These are phyloP conservation scores for Rhypophila decipiens DNA, from an alignment of 495 filamentous ascomycete genomes.

Conservation along the genomic window DNA sequence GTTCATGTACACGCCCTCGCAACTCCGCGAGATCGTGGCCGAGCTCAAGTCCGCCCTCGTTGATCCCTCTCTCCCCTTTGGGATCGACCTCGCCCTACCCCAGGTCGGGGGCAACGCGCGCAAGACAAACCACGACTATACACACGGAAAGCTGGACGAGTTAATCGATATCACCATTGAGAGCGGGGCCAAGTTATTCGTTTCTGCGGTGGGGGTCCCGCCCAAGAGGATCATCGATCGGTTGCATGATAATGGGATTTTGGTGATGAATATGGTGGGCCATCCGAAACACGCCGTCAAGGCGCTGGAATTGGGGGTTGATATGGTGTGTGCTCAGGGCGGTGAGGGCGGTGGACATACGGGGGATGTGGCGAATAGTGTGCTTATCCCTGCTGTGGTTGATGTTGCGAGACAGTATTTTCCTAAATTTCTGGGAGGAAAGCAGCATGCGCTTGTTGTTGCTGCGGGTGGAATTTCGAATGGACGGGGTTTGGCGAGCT, in stretches of 20 bases:
- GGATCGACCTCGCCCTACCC: conserved; percentile 80
- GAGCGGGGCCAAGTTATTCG: conserved; percentile 73
- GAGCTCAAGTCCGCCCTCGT: conserved; percentile 69
- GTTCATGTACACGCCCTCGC: conserved; percentile 73
- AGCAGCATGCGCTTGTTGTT: conserved; percentile 57
- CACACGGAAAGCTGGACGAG: conserved; percentile 72
- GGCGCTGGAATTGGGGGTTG: conserved; percentile 71
- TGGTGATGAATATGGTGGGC: conserved; percentile 96
- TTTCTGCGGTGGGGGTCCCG: conserved; percentile 77
- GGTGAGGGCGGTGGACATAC: conserved; percentile 78
- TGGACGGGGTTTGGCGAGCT: conserved; percentile 62
- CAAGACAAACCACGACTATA: conserved; percentile 91
- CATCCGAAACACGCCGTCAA: conserved; percentile 81
- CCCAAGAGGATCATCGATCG: conserved; percentile 59
- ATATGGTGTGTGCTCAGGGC: conserved; percentile 79
- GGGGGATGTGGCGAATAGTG: conserved; percentile 64
- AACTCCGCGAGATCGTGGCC: conserved; percentile 71
- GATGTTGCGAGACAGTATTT: conserved; percentile 62
- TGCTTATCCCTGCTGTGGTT: conserved; percentile 69
- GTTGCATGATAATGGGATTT: conserved; percentile 66
- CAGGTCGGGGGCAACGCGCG: conserved; percentile 74
- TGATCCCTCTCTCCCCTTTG: conserved; percentile 65
- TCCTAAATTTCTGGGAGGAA: conserved; percentile 39
- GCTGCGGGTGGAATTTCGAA: conserved; percentile 71
- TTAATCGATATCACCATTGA: conserved; percentile 73